Base-by-base conservation (phyloP, 2,329 filamentous ascomycete species). In the Colletotrichum cereale region DNA sequence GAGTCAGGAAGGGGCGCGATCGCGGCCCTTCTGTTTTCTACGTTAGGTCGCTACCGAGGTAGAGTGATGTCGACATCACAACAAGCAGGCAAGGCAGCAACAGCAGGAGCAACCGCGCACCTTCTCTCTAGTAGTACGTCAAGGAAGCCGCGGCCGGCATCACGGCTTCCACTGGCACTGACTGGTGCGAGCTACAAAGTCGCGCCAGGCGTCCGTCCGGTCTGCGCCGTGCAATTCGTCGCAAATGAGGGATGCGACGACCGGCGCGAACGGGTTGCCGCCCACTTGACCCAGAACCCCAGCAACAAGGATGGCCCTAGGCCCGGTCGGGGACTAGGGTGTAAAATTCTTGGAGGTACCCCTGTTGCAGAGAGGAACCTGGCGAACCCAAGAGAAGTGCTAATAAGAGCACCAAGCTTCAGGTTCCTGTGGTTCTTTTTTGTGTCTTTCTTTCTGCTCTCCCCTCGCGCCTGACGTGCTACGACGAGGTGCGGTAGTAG, bases 381-480 rank as follows among this genome's bases (percentile, higher is more conserved):
- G 53, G 52, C 65, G 53, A 68, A 63, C 68, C 65, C 29, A 60
- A 48, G 44, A 47, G 52, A 53, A 36, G 53, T 58, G 66, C 65
- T 72, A 72, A 48, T 31, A 16, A 60, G 60, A 66, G 67, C 58
- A 63, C 68, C 68, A 58, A 64, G 68, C 68, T 68, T 68, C 68
- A 68, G 58, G 36, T 58, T 71, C 36, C 42, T 62, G 47, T 52
- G 38, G 18, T 55, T 38, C 29, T 18, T 38, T 48, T 66, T 48
- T 29, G 40, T 57, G 48, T 52, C 42, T 56, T 61, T 61, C 63
- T 40, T 62, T 56, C 53, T 40, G 21, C 24, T 56, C 34, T 42
- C 48, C n/a, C 42, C 24, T 18, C n/a, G 21, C 52, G 44, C 44
- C 40, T 34, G 21, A 29, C 24, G 26, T 36, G 31, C 38, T 21